These are phyloP conservation scores for Nicotiana otophora DNA, from an alignment of 257 asterid genomes.

Conservation along the genomic window DNA sequence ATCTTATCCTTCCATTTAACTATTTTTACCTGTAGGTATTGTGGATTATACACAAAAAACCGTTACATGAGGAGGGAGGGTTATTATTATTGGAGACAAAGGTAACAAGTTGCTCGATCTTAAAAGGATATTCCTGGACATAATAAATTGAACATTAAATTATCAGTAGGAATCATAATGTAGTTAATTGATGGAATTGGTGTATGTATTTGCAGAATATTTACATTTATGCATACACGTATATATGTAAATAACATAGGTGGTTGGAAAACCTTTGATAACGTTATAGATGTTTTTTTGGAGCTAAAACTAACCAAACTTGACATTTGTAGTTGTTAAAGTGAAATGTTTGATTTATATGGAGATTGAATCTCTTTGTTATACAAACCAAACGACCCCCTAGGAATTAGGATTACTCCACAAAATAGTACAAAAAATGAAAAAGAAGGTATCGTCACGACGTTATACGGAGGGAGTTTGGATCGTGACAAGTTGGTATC, in stretches of 20 bases:
- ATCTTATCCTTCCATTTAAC: background rate
- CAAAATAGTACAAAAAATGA: too few species aligned
- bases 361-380: too few species aligned
- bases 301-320: background rate
- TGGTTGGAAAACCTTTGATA: background rate
- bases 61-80: too few species aligned
- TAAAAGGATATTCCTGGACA: background rate
- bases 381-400: too few species aligned
- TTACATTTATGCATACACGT: background rate
- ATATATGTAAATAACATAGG: background rate
- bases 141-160: background rate
- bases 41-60: background rate
- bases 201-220: background rate
- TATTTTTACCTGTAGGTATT: background rate
- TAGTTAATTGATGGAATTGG: background rate
- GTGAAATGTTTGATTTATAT: too few species aligned
- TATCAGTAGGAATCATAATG: background rate
- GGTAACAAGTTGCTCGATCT: background rate
- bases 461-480: too few species aligned
- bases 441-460: too few species aligned
- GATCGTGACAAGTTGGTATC: too few species aligned
- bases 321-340: background rate
- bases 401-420: too few species aligned
- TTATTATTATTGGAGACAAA: background rate
- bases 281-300: too few species aligned